Conservation (phyloP, 2,329 filamentous ascomycete genomes). For the Penicillium sp. region DNA sequence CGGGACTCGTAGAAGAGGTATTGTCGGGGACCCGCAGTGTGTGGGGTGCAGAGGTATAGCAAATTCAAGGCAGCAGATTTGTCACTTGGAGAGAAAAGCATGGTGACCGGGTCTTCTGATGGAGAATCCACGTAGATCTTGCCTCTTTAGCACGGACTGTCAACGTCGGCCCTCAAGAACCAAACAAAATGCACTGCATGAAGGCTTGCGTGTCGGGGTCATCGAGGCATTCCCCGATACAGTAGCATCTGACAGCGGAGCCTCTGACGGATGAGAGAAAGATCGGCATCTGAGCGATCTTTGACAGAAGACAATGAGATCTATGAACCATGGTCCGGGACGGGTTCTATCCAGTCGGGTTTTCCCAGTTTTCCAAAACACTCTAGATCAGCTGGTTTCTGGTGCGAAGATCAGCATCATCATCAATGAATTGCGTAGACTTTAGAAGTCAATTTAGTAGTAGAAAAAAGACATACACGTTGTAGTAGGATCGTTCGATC, state of each 20-base stretch:
- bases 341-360: no score
- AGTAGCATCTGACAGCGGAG: slow-evolving; percentile 12
- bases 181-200: background rate
- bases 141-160: slow-evolving; percentile 3
- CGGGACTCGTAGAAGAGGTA: slow-evolving; percentile 2
- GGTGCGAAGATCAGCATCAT: no score
- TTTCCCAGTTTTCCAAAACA: no score
- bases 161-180: slow-evolving; percentile 4
- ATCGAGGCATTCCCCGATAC: slow-evolving; percentile 13
- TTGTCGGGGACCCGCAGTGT: slow-evolving; percentile 3
- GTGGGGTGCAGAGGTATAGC: background rate
- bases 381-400: no score
- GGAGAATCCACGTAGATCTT: slow-evolving; percentile 8
- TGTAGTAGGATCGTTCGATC: no score
- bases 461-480: no score
- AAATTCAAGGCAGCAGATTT: background rate
- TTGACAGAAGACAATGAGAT: no score
- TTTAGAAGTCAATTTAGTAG: no score
- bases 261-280: slow-evolving; percentile 15
- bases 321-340: no score
- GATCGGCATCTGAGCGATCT: no score
- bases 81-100: background rate
- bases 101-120: slow-evolving; percentile 1
- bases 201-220: slow-evolving; percentile 8
- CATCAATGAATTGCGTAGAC: no score